These are phyloP conservation scores for Auricularia sp. DNA, from an alignment of 768 basidiomycete species.

Conservation along the genomic window DNA sequence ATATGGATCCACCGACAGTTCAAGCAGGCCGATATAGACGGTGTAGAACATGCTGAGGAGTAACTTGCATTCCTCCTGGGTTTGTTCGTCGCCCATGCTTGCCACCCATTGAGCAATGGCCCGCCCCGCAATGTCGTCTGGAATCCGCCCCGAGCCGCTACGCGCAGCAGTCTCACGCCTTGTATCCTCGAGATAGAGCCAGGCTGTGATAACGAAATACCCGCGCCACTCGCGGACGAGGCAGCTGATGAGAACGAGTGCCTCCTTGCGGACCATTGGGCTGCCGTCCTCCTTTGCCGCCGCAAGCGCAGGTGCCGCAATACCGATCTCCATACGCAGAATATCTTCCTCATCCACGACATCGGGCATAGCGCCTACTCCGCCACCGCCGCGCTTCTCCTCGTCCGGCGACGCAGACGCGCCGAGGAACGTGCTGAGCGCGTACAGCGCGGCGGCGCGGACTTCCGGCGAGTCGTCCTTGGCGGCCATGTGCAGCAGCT, in stretches of 20 bases:
- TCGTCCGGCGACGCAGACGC: slow-evolving; percentile 69
- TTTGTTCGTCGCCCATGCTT: slow-evolving; percentile 49
- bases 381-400: slow-evolving; percentile 66
- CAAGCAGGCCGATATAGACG: slow-evolving; percentile 78
- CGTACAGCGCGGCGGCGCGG: slow-evolving; percentile 80
- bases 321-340: slow-evolving; percentile 70
- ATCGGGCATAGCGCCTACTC: slow-evolving; percentile 69
- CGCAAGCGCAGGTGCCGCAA: slow-evolving; percentile 81
- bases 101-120: slow-evolving; percentile 77
- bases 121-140: slow-evolving; percentile 64
- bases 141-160: slow-evolving; percentile 27
- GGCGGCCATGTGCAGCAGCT: slow-evolving; percentile 58
- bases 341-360: slow-evolving; percentile 41
- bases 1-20: slow-evolving; percentile 88
- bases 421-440: slow-evolving; percentile 88
- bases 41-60: slow-evolving; percentile 90
- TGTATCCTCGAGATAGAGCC: slow-evolving; percentile 94
- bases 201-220: slow-evolving; percentile 91
- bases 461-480: slow-evolving; percentile 90
- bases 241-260: slow-evolving; percentile 83
- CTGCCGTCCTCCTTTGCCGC: slow-evolving; percentile 90
- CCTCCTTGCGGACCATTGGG: slow-evolving; percentile 92
- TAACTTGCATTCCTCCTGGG: slow-evolving; percentile 70
- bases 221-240: slow-evolving; percentile 95
- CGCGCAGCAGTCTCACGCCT: slow-evolving; percentile 44